Base-by-base conservation (phyloP, 257 asterid genomes). In the Solanum commersonii region DNA sequence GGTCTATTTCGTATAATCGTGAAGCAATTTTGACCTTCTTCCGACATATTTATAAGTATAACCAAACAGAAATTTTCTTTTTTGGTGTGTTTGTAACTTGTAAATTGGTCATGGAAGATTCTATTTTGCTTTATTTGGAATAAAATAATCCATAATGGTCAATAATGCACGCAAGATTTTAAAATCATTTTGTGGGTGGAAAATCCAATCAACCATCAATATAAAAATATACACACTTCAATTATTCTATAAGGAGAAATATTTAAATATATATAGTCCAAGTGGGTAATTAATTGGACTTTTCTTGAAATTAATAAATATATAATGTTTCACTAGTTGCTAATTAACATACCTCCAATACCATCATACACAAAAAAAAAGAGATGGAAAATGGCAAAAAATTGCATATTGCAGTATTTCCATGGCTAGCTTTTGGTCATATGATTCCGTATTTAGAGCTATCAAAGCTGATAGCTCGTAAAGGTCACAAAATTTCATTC, bases 341-440 rank as follows among this genome's bases (percentile, higher is more conserved):
- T 2, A 42, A 42, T 42, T 42, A 42, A 42, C n/a, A 63, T 56
- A 56, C 23, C n/a, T 56, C 3, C 3, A 59, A 59, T 20, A 3
- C 27, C 25, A 22, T 59, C 67, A 18, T 4, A 20, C 11, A 20
- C 8, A 90, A 5, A 34, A 38, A 16, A 71, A 59, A 59, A 56
- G 6, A 16, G 63, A 3, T 14, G 15, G 70, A 63, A 23, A 63
- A 63, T 12, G 1, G 23, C 60, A n/a, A 84, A 10, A 79, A 88
- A 10, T 67, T 94, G 5, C 96, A 93, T 88, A 56, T 94, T 15
- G 95, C 65, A 3, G 85, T 94, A 93, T 90, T 91, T 76, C 96
- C 98, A 87, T 94, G 98, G 98, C 90, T 94, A 1, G 96, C 94
- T 81, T 94, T 95, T 59, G 96, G 97, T 16, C 97, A 93, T 89